A percentile compares a stretch with the other conserved stretches of the same genome.
These are phyloP conservation scores for Rubus idaeus DNA, from an alignment of 306 rosid genomes.

Conservation along the genomic window DNA sequence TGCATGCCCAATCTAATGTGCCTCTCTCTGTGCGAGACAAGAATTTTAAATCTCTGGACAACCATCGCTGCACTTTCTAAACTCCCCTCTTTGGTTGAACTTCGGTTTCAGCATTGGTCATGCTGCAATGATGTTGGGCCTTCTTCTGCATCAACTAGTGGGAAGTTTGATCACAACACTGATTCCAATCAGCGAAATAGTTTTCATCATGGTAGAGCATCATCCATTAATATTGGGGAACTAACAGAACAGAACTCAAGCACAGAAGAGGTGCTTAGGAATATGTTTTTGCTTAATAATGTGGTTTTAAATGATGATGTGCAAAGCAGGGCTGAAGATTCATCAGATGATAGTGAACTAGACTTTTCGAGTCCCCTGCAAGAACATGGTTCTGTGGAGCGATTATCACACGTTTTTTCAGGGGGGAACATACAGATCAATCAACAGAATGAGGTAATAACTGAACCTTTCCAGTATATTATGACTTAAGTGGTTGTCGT, in stretches of 20 bases:
- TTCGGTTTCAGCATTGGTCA: conserved; percentile 73
- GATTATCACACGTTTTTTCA: conserved; percentile 38
- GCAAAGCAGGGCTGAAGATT: conserved; percentile 60
- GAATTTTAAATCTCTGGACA: conserved; percentile 85
- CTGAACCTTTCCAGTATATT: background rate
- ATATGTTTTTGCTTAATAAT: conserved; percentile 46
- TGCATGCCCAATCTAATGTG: conserved; percentile 78
- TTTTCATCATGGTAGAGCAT: conserved; percentile 38
- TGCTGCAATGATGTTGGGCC: conserved; percentile 53
- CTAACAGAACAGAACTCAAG: conserved; percentile 37
- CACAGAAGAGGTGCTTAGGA: conserved; percentile 42
- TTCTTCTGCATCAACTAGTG: conserved; percentile 43
- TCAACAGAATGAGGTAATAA: conserved; percentile 57
- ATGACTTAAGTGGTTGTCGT: background rate
- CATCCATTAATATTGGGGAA: conserved; percentile 32
- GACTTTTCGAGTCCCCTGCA: conserved; percentile 40
- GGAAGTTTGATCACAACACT: conserved; percentile 37
- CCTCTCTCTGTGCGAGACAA: conserved; percentile 78
- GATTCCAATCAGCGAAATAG: conserved; percentile 39
- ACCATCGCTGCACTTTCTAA: conserved; percentile 71
- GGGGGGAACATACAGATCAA: conserved; percentile 39
- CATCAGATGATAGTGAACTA: conserved; percentile 60
- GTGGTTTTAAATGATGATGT: conserved; percentile 42
- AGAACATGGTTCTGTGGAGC: conserved; percentile 37
- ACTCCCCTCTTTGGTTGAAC: conserved; percentile 73